Evolutionary conservation across 257 asterid species (phyloP).

Genomic region (Striga asiatica): DNA sequence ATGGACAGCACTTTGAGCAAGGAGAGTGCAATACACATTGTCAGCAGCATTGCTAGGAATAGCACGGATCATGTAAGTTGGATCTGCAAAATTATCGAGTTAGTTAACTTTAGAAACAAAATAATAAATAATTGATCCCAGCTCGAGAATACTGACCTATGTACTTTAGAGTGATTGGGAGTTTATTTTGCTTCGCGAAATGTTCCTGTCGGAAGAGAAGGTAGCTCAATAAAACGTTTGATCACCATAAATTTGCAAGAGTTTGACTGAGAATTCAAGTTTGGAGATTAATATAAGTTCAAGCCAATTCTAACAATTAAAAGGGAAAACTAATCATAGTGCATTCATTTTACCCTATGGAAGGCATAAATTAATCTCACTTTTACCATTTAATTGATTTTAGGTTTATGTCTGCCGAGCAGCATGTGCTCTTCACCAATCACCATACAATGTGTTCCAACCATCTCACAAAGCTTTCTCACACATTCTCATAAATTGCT

Average conservation of each 20-base stretch:
- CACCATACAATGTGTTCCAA: too few species aligned
- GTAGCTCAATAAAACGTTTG: conserved; percentile 13
- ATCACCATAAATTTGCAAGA: background rate
- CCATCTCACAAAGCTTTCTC: too few species aligned
- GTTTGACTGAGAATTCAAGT: background rate
- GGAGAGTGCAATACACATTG: conserved; percentile 63
- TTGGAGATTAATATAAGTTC: too few species aligned
- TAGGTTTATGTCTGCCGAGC: too few species aligned
- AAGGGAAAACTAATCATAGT: too few species aligned
- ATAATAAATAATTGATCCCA: conserved; percentile 1
- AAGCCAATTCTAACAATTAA: too few species aligned
- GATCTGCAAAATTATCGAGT: conserved; percentile 34
- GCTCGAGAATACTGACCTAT: conserved; percentile 33
- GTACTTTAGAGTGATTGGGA: conserved; percentile 48
- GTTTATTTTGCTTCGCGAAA: conserved; percentile 30
- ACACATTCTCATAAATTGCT: too few species aligned
- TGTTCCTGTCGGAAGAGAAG: conserved; percentile 40
- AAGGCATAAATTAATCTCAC: too few species aligned
- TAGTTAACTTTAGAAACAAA: conserved; percentile 14
- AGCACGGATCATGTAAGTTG: conserved; percentile 75
- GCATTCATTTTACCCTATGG: too few species aligned
- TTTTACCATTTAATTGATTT: too few species aligned
- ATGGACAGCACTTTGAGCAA: conserved; percentile 74
- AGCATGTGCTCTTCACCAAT: too few species aligned
- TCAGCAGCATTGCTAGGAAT: conserved; percentile 69